These are phyloP conservation scores for Sechiopsis laciniata DNA, from an alignment of 306 rosid species.

Conservation along the genomic window DNA sequence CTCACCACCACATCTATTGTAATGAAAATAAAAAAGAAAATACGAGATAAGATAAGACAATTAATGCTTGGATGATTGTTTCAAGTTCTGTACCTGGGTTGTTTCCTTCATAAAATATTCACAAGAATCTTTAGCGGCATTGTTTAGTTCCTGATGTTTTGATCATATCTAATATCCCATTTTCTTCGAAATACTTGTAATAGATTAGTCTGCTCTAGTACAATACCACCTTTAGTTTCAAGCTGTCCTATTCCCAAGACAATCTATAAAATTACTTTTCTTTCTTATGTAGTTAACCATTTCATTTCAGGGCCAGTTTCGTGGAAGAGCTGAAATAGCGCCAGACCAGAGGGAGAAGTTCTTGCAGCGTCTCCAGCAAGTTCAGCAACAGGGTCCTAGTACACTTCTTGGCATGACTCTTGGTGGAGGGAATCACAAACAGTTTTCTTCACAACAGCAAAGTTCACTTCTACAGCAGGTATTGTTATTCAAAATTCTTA, in stretches of 20 bases:
- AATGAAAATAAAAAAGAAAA: neutral
- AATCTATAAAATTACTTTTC: constrained; percentile 4
- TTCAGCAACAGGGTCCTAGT: constrained; percentile 84
- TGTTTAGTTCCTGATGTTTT: constrained; percentile 14
- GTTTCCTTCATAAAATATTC: constrained; percentile 5
- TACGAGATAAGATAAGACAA: neutral
- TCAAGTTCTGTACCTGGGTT: neutral
- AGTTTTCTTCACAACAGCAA: constrained; percentile 73
- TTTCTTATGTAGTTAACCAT: constrained; percentile 26
- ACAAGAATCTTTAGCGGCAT: neutral
- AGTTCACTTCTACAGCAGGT: constrained; percentile 86
- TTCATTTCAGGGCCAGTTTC: constrained; percentile 60
- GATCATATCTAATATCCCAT: neutral
- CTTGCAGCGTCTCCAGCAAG: constrained; percentile 89
- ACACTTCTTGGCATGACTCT: constrained; percentile 76
- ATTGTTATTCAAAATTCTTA: constrained; percentile 18
- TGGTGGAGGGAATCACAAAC: constrained; percentile 72
- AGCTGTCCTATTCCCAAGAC: neutral
- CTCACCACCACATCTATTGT: neutral
- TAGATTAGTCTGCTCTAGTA: neutral
- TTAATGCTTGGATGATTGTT: neutral
- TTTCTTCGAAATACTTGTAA: constrained; percentile 1
- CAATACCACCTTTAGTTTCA: neutral
- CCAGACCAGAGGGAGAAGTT: constrained; percentile 95
- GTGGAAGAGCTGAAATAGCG: constrained; percentile 90